Conservation (phyloP, 768 basidiomycete genomes). For the Calocera viscosa region DNA sequence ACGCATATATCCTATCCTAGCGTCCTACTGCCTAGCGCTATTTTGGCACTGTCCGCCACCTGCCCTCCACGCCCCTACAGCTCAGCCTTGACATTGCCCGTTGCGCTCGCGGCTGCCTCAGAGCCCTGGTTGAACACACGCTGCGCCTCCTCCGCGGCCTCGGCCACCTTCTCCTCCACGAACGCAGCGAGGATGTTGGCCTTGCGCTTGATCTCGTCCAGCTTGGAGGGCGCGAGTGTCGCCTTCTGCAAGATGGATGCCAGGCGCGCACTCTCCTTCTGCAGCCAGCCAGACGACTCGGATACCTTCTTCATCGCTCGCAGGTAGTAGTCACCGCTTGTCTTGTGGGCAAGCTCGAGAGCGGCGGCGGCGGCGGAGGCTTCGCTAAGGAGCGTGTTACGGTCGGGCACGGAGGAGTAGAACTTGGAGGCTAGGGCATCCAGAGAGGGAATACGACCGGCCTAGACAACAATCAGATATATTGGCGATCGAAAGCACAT, state of each 20-base stretch:
- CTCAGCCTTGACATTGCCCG: slow-evolving; percentile 12
- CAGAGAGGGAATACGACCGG: slow-evolving; percentile 66
- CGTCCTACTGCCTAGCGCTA: too few species aligned
- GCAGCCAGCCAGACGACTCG: slow-evolving; percentile 57
- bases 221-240: slow-evolving; percentile 58
- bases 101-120: slow-evolving; percentile 10
- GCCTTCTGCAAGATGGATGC: slow-evolving; percentile 65
- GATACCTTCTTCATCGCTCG: slow-evolving; percentile 82
- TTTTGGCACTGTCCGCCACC: background rate
- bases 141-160: slow-evolving; percentile 21
- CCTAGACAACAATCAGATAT: slow-evolving; percentile 33
- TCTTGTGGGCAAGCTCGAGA: slow-evolving; percentile 32
- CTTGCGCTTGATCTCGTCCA: slow-evolving; percentile 90
- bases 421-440: slow-evolving; percentile 69
- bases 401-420: slow-evolving; percentile 45
- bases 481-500: background rate
- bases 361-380: slow-evolving; percentile 43
- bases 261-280: slow-evolving; percentile 75
- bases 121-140: slow-evolving; percentile 14
- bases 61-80: too few species aligned
- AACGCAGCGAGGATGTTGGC: slow-evolving; percentile 72
- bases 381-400: slow-evolving; percentile 52
- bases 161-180: slow-evolving; percentile 25
- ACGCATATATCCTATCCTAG: slow-evolving; percentile 1
- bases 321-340: slow-evolving; percentile 58